Evolutionary conservation across 2,329 filamentous ascomycete genomes (phyloP).

Genomic region (Penicillium sp.): DNA sequence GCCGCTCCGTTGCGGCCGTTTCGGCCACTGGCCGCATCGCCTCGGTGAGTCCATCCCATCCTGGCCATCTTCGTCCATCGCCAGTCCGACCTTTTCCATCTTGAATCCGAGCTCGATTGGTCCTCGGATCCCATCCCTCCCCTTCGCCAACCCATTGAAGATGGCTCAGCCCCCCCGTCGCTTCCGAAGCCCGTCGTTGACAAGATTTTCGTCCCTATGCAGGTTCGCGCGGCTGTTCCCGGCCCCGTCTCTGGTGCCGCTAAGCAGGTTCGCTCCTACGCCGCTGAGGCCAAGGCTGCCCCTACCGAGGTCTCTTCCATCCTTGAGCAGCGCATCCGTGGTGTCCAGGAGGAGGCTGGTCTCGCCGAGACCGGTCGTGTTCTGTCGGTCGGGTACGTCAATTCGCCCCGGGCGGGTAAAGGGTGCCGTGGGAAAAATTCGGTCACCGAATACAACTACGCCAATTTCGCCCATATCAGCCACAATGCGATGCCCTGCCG

Average conservation of each 20-base stretch:
- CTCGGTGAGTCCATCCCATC: conserved; percentile 74
- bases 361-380: conserved; percentile 99
- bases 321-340: conserved; percentile 98
- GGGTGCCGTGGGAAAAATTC: conserved; percentile 30
- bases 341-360: conserved; percentile 93
- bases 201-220: conserved; percentile 42
- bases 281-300: conserved; percentile 86
- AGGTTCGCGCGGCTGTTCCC: conserved; percentile 85
- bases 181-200: conserved; percentile 51
- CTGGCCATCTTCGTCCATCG: conserved; percentile 42
- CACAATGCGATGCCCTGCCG: conserved; percentile 9
- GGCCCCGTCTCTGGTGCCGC: conserved; percentile 68
- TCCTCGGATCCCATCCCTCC: conserved; percentile 24
- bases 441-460: conserved; percentile 27
- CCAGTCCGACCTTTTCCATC: conserved; percentile 33
- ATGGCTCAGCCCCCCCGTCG: conserved; percentile 23
- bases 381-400: conserved; percentile 93
- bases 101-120: conserved; percentile 33
- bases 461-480: conserved; percentile 21
- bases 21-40: conserved; percentile 88
- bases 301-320: conserved; percentile 99
- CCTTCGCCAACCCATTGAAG: conserved; percentile 23
- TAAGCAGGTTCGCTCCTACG: conserved; percentile 80
- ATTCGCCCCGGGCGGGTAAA: conserved; percentile 15
- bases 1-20: conserved; percentile 90